phyloP scores from a whole-genome alignment of 306 rosid species.

The Spatholobus suberectus region DNA sequence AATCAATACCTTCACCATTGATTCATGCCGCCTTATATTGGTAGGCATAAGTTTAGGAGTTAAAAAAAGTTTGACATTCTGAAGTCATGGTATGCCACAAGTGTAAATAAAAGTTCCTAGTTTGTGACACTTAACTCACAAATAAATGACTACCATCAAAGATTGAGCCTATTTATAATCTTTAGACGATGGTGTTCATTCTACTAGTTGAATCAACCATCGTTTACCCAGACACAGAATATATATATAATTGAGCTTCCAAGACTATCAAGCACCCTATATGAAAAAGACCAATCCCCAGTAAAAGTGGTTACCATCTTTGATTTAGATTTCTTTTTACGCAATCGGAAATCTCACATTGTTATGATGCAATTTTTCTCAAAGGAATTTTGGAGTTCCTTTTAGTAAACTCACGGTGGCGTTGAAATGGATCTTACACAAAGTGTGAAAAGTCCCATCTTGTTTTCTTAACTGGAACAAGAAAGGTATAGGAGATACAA shows the following conservation, averaged over 20 bases:
- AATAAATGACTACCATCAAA: not conserved
- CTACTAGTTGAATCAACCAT: not conserved
- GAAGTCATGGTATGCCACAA: not conserved
- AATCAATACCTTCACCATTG: not conserved
- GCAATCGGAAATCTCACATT: not conserved
- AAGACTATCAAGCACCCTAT: not conserved
- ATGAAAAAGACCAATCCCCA: not conserved
- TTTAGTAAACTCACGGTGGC: not conserved
- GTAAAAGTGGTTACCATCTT: not conserved
- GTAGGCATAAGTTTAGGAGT: not conserved
- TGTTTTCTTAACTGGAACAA: not conserved
- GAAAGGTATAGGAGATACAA: no score
- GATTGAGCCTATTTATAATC: not conserved
- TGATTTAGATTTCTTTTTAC: not conserved
- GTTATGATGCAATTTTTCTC: not conserved
- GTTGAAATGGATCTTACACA: not conserved
- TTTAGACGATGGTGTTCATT: not conserved
- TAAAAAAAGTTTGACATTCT: not conserved
- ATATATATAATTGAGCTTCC: not conserved
- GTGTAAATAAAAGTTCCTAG: not conserved
- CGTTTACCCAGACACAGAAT: not conserved
- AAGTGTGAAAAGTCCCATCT: not conserved
- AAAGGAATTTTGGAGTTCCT: not conserved
- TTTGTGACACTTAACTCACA: not conserved
- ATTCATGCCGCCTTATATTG: not conserved